phyloP scores from a whole-genome alignment of 2,329 filamentous ascomycete genomes.

The Camillea tinctor region DNA sequence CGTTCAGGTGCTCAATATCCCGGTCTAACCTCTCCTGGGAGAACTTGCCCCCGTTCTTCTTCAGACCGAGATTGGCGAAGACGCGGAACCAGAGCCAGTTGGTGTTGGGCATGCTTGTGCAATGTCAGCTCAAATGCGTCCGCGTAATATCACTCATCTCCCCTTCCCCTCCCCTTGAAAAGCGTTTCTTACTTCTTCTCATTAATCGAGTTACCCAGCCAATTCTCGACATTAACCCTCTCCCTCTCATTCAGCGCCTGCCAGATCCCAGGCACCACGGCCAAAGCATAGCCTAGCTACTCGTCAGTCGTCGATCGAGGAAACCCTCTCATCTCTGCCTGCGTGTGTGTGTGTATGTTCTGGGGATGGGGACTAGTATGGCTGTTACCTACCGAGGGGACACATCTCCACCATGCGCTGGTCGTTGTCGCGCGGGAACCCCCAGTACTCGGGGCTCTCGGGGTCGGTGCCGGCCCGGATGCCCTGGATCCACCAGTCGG shows the following conservation, averaged over 20 bases:
- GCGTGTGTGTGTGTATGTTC: too few relatives aligned
- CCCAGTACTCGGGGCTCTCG: constrained; percentile 71
- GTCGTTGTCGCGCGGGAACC: constrained; percentile 71
- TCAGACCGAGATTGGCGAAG: constrained; percentile 76
- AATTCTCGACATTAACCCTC: constrained; percentile 64
- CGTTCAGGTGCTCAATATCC: constrained; percentile 76
- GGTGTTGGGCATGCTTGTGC: constrained; percentile 65
- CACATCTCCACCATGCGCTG: constrained; percentile 87
- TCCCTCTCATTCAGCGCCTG: constrained; percentile 61
- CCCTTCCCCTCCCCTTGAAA: too few relatives aligned
- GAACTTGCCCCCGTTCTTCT: constrained; percentile 71
- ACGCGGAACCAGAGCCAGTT: constrained; percentile 81
- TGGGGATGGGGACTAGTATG: neutral
- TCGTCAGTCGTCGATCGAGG: constrained; percentile 1
- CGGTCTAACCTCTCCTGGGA: constrained; percentile 68
- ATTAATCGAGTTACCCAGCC: constrained; percentile 74
- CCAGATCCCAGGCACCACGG: constrained; percentile 68
- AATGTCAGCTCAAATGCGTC: constrained; percentile 11
- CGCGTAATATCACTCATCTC: too few relatives aligned
- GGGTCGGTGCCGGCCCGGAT: constrained; percentile 71
- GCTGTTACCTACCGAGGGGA: constrained; percentile 59
- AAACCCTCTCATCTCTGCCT: too few relatives aligned
- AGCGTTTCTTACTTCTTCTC: constrained; percentile 62
- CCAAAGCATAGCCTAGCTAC: constrained; percentile 61
- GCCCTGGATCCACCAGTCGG: constrained; percentile 67